Conservation (phyloP, 805 yeast species). For the Teunomyces panamensis region DNA sequence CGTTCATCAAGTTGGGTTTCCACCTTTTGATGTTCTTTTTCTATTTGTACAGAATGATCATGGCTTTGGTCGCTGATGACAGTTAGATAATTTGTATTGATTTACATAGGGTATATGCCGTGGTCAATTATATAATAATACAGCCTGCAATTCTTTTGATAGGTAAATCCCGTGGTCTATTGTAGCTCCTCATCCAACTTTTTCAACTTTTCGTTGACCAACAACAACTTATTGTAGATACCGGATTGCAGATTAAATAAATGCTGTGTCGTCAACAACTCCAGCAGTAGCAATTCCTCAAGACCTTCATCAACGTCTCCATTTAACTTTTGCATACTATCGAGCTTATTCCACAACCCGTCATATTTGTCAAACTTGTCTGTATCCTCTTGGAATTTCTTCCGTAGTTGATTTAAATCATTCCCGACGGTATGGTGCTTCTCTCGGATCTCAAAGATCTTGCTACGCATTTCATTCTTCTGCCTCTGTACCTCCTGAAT, state of each 20-base stretch:
- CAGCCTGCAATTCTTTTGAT: background rate
- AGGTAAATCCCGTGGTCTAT: background rate
- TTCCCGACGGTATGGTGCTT: conserved; percentile 32
- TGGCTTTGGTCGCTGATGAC: conserved; percentile 79
- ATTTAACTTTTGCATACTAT: conserved; percentile 1
- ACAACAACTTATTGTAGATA: conserved; percentile 16
- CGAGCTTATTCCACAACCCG: conserved; percentile 12
- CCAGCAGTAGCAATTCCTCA: conserved; percentile 6
- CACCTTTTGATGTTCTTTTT: conserved; percentile 90
- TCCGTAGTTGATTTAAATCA: conserved; percentile 27
- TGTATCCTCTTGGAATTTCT: conserved; percentile 11
- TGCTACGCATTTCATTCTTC: conserved; percentile 29
- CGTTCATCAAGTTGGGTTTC: conserved; percentile 86
- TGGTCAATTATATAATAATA: conserved; percentile 2
- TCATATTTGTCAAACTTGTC: conserved; percentile 14
- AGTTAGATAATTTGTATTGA: conserved; percentile 6
- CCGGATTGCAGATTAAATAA: conserved; percentile 26
- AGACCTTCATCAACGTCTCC: conserved; percentile 4
- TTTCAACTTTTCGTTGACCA: conserved; percentile 22
- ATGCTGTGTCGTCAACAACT: conserved; percentile 10
- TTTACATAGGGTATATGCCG: background rate
- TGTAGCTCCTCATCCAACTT: conserved; percentile 15
- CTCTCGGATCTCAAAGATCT: conserved; percentile 27
- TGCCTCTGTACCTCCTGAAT: conserved; percentile 27
- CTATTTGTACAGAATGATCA: conserved; percentile 93